Evolutionary conservation across 495 filamentous ascomycete genomes (phyloP).

Genomic region (Hypomontagnella monticulosa): DNA sequence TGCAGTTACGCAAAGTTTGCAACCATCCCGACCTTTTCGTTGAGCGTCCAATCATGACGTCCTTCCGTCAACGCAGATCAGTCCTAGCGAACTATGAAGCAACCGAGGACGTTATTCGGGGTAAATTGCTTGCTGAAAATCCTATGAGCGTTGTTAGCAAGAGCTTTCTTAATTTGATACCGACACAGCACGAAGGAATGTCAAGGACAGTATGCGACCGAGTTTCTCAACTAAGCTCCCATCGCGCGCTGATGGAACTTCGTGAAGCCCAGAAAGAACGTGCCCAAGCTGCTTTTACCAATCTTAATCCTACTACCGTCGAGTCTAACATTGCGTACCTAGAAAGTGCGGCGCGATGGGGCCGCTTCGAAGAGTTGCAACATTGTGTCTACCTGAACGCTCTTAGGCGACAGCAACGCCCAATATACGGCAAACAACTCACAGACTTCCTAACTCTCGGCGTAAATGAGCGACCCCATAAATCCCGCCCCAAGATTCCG

Average conservation of each 20-base stretch:
- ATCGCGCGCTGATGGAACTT: slow-evolving; percentile 67
- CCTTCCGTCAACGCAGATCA: slow-evolving; percentile 90
- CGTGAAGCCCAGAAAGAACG: slow-evolving; percentile 70
- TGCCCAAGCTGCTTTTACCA: slow-evolving; percentile 68
- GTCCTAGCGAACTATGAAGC: slow-evolving; percentile 80
- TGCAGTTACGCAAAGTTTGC: slow-evolving; percentile 98
- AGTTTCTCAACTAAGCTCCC: slow-evolving; percentile 70
- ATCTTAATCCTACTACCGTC: slow-evolving; percentile 67
- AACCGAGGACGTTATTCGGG: slow-evolving; percentile 77
- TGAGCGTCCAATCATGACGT: slow-evolving; percentile 96
- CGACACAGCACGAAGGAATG: slow-evolving; percentile 73
- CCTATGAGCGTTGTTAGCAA: slow-evolving; percentile 74
- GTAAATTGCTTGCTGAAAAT: slow-evolving; percentile 70
- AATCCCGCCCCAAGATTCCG: slow-evolving; percentile 62
- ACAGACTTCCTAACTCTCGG: slow-evolving; percentile 76
- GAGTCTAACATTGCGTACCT: slow-evolving; percentile 75
- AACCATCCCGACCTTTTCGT: slow-evolving; percentile 99
- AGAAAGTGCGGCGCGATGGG: slow-evolving; percentile 74
- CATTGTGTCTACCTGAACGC: slow-evolving; percentile 83
- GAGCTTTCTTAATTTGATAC: slow-evolving; percentile 82
- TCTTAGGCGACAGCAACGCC: slow-evolving; percentile 79
- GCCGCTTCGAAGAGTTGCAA: slow-evolving; percentile 80
- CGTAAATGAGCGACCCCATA: slow-evolving; percentile 61
- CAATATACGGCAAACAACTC: slow-evolving; percentile 80
- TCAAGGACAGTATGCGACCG: slow-evolving; percentile 69